A percentile compares a stretch with the other conserved stretches of the same genome.
Evolutionary conservation across 1,284 basidiomycete species (phyloP).

Genomic region (Ustilago sp.): DNA sequence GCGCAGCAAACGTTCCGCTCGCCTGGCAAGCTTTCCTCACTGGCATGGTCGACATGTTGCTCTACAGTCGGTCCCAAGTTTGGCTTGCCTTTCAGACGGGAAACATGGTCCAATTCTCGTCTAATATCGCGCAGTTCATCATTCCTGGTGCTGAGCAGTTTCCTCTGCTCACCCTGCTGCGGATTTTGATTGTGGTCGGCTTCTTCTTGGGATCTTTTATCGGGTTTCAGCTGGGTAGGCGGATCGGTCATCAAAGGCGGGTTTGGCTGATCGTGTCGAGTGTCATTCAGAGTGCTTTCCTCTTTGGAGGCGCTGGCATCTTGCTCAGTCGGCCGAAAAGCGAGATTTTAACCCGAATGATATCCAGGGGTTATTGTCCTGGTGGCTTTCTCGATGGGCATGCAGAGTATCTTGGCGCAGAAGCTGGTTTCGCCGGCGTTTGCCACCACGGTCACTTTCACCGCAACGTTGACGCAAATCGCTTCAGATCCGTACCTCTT

Average conservation of each 20-base stretch:
- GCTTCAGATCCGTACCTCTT: slow-evolving; percentile 64
- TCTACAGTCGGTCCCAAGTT: slow-evolving; percentile 52
- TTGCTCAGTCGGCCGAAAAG: slow-evolving; percentile 51
- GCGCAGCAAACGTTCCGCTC: slow-evolving; percentile 51
- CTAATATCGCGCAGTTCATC: slow-evolving; percentile 62
- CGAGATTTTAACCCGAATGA: slow-evolving; percentile 30
- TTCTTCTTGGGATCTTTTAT: slow-evolving; percentile 58
- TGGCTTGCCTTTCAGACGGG: slow-evolving; percentile 65
- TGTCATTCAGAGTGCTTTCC: slow-evolving; percentile 54
- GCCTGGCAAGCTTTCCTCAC: slow-evolving; percentile 61
- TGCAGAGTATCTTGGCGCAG: slow-evolving; percentile 61
- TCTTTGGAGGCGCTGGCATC: slow-evolving; percentile 57
- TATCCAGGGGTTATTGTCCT: slow-evolving; percentile 55
- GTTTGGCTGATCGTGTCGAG: slow-evolving; percentile 48
- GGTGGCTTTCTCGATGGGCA: slow-evolving; percentile 54
- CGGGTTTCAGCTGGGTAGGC: slow-evolving; percentile 36
- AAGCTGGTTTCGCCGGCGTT: slow-evolving; percentile 61
- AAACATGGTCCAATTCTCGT: slow-evolving; percentile 63
- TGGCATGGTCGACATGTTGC: slow-evolving; percentile 58
- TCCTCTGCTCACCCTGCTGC: slow-evolving; percentile 54
- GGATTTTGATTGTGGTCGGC: slow-evolving; percentile 47
- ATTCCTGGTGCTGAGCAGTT: slow-evolving; percentile 44
- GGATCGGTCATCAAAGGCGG: slow-evolving; percentile 52
- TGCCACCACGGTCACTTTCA: slow-evolving; percentile 63
- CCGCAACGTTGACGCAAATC: slow-evolving; percentile 62